Base-by-base conservation (phyloP, 2,329 filamentous ascomycete genomes). In the Magnaporthiopsis poae region DNA sequence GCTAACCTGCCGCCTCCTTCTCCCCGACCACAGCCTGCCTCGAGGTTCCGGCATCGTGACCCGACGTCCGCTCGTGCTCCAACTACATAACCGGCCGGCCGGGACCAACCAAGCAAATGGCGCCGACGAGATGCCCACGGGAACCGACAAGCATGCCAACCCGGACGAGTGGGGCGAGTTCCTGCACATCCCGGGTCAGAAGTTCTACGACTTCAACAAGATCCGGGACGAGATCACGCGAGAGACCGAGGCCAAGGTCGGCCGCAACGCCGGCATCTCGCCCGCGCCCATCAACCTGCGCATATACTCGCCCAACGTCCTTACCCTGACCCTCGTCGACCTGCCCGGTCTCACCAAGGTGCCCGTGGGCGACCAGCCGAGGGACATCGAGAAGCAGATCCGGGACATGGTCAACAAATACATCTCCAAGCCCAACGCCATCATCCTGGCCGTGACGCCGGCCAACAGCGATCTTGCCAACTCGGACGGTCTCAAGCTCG, bases 391-490 rank as follows among this genome's bases (percentile, higher is more conserved):
- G 82, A 98, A 97, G 79, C 95, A 99, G 80, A 99, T 95, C 39
- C 87, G 94, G 70, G 96, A 92, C 71, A 86, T 99, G 73, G 98
- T 99, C 73, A 90, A 93, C 66, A 95, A 99, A 80, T 99, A 97
- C 76, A 99, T 98, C 74, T 93, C 93, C 67, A 99, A 99, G 80
- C 94, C 95, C 18, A 99, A 99, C 84, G 97, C 94, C 79, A 96
- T 99, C 74, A 89, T 99, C 70, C 86, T 99, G 65, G 95, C 95
- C 39, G 95, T 99, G 31, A 98, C 95, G 15, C 94, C 95, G 25
- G 95, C 95, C 65, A 99, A 99, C 74, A 94, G 98, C 74, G 95
- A 99, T 75, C 88, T 99, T 73, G 95, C 98, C 76, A 99, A 99
- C 78, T 99, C 95, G 9, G 95, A 99, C 77, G 93, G 95, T 9